Base-by-base conservation (phyloP, 1,284 basidiomycete genomes). In the Cutaneotrichosporon cavernicola region DNA sequence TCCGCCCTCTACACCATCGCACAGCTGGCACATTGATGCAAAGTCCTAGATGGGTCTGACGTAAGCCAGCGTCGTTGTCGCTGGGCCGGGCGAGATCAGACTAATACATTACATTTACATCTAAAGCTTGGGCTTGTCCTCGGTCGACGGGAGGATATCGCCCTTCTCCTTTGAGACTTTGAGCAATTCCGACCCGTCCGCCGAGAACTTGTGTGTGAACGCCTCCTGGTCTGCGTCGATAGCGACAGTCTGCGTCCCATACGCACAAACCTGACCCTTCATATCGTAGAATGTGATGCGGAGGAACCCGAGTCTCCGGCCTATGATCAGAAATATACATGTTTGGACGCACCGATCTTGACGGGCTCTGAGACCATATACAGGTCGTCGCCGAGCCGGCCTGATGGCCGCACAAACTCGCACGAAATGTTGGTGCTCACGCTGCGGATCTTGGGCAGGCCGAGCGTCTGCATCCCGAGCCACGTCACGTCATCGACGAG, bases 391-490 rank as follows among this genome's bases (percentile, higher is more conserved):
- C 65, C 65, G 7, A 60, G 43, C 2, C 26, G 22, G 26, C 62
- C 65, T 22, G 56, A 59, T 3, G 65, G 65, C n/a, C 65, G 62
- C 36, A 64, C 53, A 62, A 67, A 67, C 52, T 67, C 65, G 57
- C 34, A 30, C 31, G 49, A 55, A 52, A 67, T 64, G 60, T 67
- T 67, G 22, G 60, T 60, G 36, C 34, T 51, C 9, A 64, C 65
- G 2, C 60, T 60, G 34, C 51, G 31, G 32, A 50, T 30, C 31
- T 51, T 49, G 10, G 62, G 62, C 8, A 38, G 8, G 38, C 62
- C 65, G 47, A 67, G 62, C 6, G 65, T 64, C 21, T 30, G 22
- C 47, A 62, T 55, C 6, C 60, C 59, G 46, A 67, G 59, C 65
- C 65, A 67, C 4, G 65, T 62, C 18, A 67, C 60, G 38, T 50